Evolutionary conservation across 2,329 filamentous ascomycete genomes (phyloP).

Genomic region (Lachnellula suecica): DNA sequence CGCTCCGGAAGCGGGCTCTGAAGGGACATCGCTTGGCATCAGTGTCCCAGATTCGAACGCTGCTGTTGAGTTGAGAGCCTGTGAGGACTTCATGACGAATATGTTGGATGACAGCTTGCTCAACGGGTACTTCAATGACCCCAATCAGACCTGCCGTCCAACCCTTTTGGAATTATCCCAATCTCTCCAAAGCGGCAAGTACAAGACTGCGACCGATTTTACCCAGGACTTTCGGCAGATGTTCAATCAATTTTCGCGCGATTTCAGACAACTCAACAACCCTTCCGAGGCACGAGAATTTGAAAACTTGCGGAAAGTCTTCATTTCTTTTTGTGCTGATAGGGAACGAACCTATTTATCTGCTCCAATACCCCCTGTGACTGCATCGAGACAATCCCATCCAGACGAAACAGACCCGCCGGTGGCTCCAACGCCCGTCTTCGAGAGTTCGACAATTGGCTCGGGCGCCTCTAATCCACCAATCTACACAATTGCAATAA

Average conservation of each 20-base stretch:
- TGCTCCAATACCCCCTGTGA: neutral
- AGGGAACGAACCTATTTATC: neutral
- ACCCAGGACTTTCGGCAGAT: neutral
- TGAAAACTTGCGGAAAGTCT: neutral
- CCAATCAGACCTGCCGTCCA: neutral
- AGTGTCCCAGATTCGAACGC: neutral
- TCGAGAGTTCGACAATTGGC: too few species aligned
- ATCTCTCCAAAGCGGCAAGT: neutral
- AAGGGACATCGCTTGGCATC: neutral
- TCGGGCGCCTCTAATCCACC: too few species aligned
- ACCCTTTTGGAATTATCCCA: neutral
- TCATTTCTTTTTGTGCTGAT: neutral
- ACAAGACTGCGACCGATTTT: neutral
- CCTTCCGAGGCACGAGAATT: neutral
- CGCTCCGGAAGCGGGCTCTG: neutral
- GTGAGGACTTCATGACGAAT: neutral
- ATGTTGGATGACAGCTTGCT: neutral
- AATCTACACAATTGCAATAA: too few species aligned
- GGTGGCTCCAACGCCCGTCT: too few species aligned
- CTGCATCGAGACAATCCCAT: too few species aligned
- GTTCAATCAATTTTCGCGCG: neutral
- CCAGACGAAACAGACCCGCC: too few species aligned
- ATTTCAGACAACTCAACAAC: neutral
- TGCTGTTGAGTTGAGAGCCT: neutral
- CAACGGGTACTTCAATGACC: neutral